phyloP scores from a whole-genome alignment of 371 early-diverging fungal species.

The Rhizopus microsporus region DNA sequence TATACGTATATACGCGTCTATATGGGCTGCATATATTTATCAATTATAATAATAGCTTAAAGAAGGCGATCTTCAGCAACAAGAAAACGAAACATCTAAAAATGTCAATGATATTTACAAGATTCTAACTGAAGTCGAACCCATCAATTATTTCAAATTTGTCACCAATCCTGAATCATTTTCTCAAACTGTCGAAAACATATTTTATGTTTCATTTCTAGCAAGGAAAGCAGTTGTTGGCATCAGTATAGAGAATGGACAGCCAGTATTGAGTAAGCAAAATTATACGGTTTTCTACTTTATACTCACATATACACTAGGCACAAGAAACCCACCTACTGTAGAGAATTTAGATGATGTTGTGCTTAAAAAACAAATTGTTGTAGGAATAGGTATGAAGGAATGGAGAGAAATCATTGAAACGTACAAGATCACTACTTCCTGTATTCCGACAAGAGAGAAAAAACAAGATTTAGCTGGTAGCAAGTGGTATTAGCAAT shows the following conservation, averaged over 20 bases:
- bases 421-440: slow-evolving; percentile 56
- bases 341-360: slow-evolving; percentile 64
- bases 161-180: slow-evolving; percentile 91
- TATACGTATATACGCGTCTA: background rate
- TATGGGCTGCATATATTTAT: slow-evolving; percentile 12
- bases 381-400: slow-evolving; percentile 77
- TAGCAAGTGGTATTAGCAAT: background rate
- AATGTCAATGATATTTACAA: slow-evolving; percentile 71
- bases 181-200: slow-evolving; percentile 91
- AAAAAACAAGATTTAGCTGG: background rate
- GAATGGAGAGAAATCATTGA: slow-evolving; percentile 74
- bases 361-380: slow-evolving; percentile 76
- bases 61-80: slow-evolving; percentile 72
- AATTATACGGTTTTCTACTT: background rate
- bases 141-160: slow-evolving; percentile 81
- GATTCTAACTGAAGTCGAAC: slow-evolving; percentile 59
- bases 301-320: slow-evolving; percentile 30
- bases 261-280: slow-evolving; percentile 60
- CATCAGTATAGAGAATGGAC: slow-evolving; percentile 72
- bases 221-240: slow-evolving; percentile 80
- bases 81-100: slow-evolving; percentile 88
- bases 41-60: slow-evolving; percentile 46
- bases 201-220: slow-evolving; percentile 92
- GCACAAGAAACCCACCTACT: slow-evolving; percentile 60
- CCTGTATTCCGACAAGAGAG: slow-evolving; percentile 14